Base-by-base conservation (phyloP, 805 yeast genomes). In the Aciculoconidium aculeatum region DNA sequence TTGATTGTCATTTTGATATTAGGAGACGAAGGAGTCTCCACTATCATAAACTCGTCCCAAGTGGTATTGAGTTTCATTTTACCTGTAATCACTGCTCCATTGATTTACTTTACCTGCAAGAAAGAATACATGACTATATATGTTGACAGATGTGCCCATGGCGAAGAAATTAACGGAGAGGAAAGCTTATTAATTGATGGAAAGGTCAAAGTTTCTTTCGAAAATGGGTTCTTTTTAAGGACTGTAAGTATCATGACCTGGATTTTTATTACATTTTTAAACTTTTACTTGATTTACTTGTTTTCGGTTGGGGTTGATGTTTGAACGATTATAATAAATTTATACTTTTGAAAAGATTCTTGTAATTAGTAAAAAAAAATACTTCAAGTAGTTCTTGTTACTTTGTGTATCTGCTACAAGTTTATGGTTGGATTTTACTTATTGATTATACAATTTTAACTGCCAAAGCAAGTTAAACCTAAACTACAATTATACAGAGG, bases 11-110 rank as follows among this genome's bases (percentile, higher is more conserved):
- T 63, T 18, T 31, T 49, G 8, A 43, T 53, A 8, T 41, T 62
- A 23, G 70, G 70, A 3, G 50, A 67, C 17, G 68, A 62, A 35
- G 70, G 70, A 2, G 67, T 65, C 3, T 55, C 68, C 6, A 58
- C 55, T 25, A 59, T 65, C 35, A 61, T 65, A 62, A 65, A 65
- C 42, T 52, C 65, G 3, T 62, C 69, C 6, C 70, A 65, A 35
- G 70, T 65, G 13, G 60, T 61, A 2, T 46, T 65, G 32, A 61
- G 68, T 43, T 62, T 65, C 33, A 61, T 65, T 18, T 49, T 65
- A 14, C 70, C 70, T 0, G 45, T 62, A 11, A 67, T 62, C 1
- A 57, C 65, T 32, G 70, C 69, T 7, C 70, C 70, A 7, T 55
- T 65, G 39, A 65, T 65, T 27, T 65, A 59, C 51, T 65, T 65